Evolutionary conservation across 441 rosid species (phyloP).

Genomic region (Populus hybrid): DNA sequence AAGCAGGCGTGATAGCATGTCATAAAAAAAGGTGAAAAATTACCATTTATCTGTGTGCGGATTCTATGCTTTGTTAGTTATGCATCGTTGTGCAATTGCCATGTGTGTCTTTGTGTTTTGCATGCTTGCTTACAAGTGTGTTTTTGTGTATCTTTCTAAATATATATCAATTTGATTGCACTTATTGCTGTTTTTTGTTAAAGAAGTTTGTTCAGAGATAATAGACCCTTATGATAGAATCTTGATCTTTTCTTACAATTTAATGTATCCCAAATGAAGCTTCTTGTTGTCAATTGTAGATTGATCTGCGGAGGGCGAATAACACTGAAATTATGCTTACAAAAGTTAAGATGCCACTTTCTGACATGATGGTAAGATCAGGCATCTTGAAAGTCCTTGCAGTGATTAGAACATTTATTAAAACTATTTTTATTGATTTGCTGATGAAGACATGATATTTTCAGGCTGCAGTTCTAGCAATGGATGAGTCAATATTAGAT

Average conservation of each 20-base stretch:
- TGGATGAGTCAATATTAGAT: slow-evolving; percentile 90
- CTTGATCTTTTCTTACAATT: slow-evolving; percentile 6
- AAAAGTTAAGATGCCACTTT: slow-evolving; percentile 96
- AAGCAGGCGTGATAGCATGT: not conserved
- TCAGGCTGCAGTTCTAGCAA: slow-evolving; percentile 91
- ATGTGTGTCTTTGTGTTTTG: too few species aligned
- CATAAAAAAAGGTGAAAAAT: not conserved
- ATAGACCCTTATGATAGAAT: not conserved
- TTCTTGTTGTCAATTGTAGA: slow-evolving; percentile 40
- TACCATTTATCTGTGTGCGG: not conserved
- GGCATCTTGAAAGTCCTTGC: slow-evolving; percentile 6
- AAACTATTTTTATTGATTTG: not conserved
- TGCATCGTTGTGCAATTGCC: too few species aligned
- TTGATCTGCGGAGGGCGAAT: slow-evolving; percentile 96
- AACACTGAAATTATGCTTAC: slow-evolving; percentile 99
- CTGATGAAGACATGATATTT: slow-evolving; percentile 15
- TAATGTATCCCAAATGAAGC: not conserved
- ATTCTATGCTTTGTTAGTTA: not conserved
- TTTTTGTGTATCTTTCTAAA: not conserved
- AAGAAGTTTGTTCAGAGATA: not conserved
- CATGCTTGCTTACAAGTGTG: too few species aligned
- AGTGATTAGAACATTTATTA: not conserved
- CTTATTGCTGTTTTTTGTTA: not conserved
- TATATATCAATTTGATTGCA: not conserved
- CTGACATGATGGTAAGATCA: slow-evolving; percentile 96